Conservation (phyloP, 164 flowering plant species). For the Piper betle region DNA sequence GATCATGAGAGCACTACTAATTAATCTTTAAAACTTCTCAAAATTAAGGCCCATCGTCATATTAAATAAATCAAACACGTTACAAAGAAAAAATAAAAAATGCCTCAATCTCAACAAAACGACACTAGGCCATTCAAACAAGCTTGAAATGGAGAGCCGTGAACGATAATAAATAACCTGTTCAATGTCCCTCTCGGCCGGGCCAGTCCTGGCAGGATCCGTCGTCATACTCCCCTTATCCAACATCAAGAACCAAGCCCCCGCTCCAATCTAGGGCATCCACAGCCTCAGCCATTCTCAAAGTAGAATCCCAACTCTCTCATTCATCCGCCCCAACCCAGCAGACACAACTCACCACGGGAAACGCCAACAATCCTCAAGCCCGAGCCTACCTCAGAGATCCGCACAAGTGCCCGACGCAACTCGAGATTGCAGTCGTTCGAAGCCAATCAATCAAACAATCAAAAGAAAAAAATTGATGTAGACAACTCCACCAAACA, state of each 20-base stretch:
- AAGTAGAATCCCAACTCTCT: slow-evolving; percentile 19
- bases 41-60: neutral
- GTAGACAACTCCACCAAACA: no score
- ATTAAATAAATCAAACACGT: neutral
- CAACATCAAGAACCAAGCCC: slow-evolving; percentile 20
- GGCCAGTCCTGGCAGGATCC: slow-evolving; percentile 49
- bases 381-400: neutral
- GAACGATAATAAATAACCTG: slow-evolving; percentile 30
- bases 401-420: neutral
- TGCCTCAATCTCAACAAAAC: neutral
- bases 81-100: neutral
- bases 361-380: neutral
- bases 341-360: neutral
- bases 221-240: slow-evolving; percentile 52
- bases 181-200: slow-evolving; percentile 72
- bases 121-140: neutral
- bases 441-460: neutral
- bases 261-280: slow-evolving; percentile 9
- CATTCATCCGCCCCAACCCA: slow-evolving; percentile 12
- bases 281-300: slow-evolving; percentile 23
- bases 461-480: neutral
- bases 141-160: neutral
- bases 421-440: neutral
- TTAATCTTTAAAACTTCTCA: neutral
- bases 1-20: neutral